A percentile compares a stretch with the other conserved stretches of the same genome.
Conservation (phyloP, 2,329 filamentous ascomycete species). For the Aspergillus intermedius region DNA sequence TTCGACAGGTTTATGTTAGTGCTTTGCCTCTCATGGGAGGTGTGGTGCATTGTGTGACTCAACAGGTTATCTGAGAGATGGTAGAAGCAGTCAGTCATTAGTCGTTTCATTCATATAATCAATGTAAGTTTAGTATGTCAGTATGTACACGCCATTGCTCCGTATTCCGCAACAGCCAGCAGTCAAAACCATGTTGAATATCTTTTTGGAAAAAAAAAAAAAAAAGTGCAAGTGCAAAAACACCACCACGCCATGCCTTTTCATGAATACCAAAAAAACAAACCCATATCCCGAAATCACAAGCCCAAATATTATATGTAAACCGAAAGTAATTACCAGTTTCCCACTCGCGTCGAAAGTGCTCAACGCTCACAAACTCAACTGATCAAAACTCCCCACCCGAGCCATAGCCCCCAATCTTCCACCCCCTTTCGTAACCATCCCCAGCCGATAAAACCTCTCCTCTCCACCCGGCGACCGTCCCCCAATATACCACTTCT, state of each 20-base stretch:
- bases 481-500: slow-evolving; percentile 49
- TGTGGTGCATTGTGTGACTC: slow-evolving; percentile 25
- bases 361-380: slow-evolving; percentile 37
- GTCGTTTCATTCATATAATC: too few species aligned
- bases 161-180: too few species aligned
- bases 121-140: too few species aligned
- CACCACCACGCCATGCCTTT: too few species aligned
- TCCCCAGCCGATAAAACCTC: slow-evolving; percentile 42
- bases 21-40: slow-evolving; percentile 23
- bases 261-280: too few species aligned
- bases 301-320: not conserved
- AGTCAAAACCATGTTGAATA: too few species aligned
- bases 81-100: not conserved
- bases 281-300: too few species aligned
- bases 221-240: not conserved
- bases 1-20: slow-evolving; percentile 20
- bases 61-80: slow-evolving; percentile 13
- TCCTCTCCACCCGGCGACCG: slow-evolving; percentile 43
- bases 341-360: not conserved
- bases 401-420: slow-evolving; percentile 35
- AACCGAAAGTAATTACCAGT: not conserved
- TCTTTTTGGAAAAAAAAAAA: too few species aligned
- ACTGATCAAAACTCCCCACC: slow-evolving; percentile 43
- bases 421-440: slow-evolving; percentile 41
- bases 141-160: too few species aligned